Conservation (phyloP, 176 grass and related monocot species). For the Oryza coarctata region DNA sequence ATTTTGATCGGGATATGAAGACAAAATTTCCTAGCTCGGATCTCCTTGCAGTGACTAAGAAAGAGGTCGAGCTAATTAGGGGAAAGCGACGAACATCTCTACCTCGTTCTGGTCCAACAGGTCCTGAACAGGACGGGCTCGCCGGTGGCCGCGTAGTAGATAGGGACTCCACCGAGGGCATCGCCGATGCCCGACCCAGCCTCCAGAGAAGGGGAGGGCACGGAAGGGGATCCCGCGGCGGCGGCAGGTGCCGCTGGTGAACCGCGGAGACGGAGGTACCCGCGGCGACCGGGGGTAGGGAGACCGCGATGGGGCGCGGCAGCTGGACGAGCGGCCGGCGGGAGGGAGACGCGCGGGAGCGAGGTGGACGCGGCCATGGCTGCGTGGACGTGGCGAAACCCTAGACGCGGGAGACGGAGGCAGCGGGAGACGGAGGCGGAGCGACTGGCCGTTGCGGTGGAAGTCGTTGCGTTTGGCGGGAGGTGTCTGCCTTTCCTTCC, state of each 20-base stretch:
- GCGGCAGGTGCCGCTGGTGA: background rate
- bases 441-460: slow-evolving; percentile 12
- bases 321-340: background rate
- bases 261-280: slow-evolving; percentile 8
- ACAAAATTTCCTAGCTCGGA: background rate
- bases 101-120: slow-evolving; percentile 74
- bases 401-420: slow-evolving; percentile 13
- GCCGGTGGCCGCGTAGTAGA: slow-evolving; percentile 69
- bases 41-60: background rate
- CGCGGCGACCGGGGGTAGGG: background rate
- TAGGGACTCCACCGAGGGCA: slow-evolving; percentile 43
- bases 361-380: slow-evolving; percentile 34
- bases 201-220: slow-evolving; percentile 3
- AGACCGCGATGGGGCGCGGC: background rate
- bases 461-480: slow-evolving; percentile 19
- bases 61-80: background rate
- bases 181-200: slow-evolving; percentile 25
- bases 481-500: no score
- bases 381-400: slow-evolving; percentile 27
- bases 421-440: slow-evolving; percentile 1
- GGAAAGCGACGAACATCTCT: background rate
- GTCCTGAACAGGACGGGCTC: slow-evolving; percentile 67
- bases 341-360: slow-evolving; percentile 19
- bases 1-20: background rate
- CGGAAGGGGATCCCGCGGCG: slow-evolving; percentile 28